Conservation (phyloP, 495 filamentous ascomycete genomes). For the Sordaria brevicollis region DNA sequence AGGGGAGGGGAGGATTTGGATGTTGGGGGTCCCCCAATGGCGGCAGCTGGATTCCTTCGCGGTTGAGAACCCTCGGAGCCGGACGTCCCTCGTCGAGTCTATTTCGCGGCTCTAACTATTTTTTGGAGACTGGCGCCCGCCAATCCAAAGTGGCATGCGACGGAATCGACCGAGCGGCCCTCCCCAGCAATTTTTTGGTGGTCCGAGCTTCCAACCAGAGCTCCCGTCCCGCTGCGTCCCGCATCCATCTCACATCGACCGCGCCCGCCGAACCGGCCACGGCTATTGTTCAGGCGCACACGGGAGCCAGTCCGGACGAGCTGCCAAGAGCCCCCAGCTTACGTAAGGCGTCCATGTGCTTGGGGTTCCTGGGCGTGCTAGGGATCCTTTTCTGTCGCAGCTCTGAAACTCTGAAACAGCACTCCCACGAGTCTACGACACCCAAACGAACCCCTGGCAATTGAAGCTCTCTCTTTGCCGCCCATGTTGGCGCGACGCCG, state of each 20-base stretch:
- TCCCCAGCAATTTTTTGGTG: conserved; percentile 4
- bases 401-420: neutral
- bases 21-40: neutral
- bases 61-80: neutral
- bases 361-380: neutral
- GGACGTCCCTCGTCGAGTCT: neutral
- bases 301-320: neutral
- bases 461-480: conserved; percentile 26
- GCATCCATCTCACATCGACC: neutral
- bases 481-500: neutral
- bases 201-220: conserved; percentile 5
- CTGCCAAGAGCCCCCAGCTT: neutral
- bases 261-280: neutral
- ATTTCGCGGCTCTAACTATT: neutral
- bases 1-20: neutral
- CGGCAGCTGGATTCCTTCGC: neutral
- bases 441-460: conserved; percentile 20
- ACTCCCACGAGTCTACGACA: conserved; percentile 12
- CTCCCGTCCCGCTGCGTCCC: neutral
- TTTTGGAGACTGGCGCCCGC: neutral
- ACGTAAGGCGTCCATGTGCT: neutral
- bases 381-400: neutral
- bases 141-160: neutral
- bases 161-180: neutral
- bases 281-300: neutral